Base-by-base conservation (phyloP, 78 protist species). In the Diacronema lutheri region DNA sequence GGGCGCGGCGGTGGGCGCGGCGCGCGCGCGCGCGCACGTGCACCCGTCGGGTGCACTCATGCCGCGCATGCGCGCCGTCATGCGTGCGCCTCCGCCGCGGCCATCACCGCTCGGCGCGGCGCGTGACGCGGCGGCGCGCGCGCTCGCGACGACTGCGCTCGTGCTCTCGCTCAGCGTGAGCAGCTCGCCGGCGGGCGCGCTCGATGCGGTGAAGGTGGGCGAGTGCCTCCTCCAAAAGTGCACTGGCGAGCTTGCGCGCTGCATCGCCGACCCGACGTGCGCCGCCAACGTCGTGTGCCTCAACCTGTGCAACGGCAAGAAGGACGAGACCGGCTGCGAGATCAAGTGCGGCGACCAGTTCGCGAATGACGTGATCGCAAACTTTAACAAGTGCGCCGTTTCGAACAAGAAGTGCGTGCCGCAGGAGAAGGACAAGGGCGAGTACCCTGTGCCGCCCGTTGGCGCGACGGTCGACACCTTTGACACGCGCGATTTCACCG, bases 261-360 rank as follows among this genome's bases (percentile, higher is more conserved):
- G 79, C 57, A 56, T 71, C 55, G 41, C 55, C 26, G 44, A 33
- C 76, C 58, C 58, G 7, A 13, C 0, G 12, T 71, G 79, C 79
- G 20, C 19, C 26, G 79, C 79, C 79, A 71, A 71, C 21, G 35
- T 71, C 16, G 14, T 41, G 25, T 71, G 79, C 57, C 41, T 71
- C 31, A 56, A 71, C 55, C 41, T 56, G 58, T 71, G 79, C 57
- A 71, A 23, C 38, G 35, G 23, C 57, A 4, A 19, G 31, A 19
- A 57, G 20, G 79, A 71, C 58, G 79, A 71, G 57, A 56, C 37
- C 58, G 35, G 10, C 12, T 71, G 79, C 79, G 50, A 71, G 79
- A 71, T 71, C 58, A 21, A 16, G 37, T 71, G 79, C 57, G 79
- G 79, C 35, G 79, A 71, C 57, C 13, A 38, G 21, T 71, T 71